These are phyloP conservation scores for Leptodermis oblonga DNA, from an alignment of 257 asterid species.

Conservation along the genomic window DNA sequence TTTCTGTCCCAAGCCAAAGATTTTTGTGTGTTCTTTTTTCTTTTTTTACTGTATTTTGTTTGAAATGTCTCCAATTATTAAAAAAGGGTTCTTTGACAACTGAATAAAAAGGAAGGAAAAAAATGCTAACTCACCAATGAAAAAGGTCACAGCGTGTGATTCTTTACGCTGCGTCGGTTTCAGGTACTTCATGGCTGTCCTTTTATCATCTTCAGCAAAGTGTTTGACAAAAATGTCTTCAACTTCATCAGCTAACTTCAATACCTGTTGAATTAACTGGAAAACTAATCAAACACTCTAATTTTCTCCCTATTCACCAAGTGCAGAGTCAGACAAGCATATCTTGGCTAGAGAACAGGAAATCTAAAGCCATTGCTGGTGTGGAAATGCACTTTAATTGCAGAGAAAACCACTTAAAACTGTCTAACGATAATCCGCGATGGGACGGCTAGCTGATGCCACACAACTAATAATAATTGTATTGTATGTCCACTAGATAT, in stretches of 20 bases:
- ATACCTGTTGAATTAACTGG: slow-evolving; percentile 35
- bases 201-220: slow-evolving; percentile 71
- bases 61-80: neutral
- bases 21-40: too few species aligned
- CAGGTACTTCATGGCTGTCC: slow-evolving; percentile 87
- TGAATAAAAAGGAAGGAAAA: neutral
- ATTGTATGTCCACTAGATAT: slow-evolving; percentile 16
- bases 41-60: neutral
- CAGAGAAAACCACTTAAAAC: slow-evolving; percentile 35
- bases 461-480: slow-evolving; percentile 1
- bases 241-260: slow-evolving; percentile 79
- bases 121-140: slow-evolving; percentile 60
- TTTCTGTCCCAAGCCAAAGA: slow-evolving; percentile 8
- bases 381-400: slow-evolving; percentile 22
- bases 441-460: slow-evolving; percentile 32
- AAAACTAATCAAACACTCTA: slow-evolving; percentile 11
- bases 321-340: slow-evolving; percentile 37
- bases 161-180: slow-evolving; percentile 74
- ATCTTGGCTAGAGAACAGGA: slow-evolving; percentile 37
- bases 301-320: neutral
- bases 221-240: slow-evolving; percentile 71
- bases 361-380: slow-evolving; percentile 32
- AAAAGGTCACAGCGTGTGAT: slow-evolving; percentile 72
- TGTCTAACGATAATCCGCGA: slow-evolving; percentile 43
- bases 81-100: neutral